Evolutionary conservation across 2,329 filamentous ascomycete species (phyloP).

Genomic region (Trichoderma arundinaceum): DNA sequence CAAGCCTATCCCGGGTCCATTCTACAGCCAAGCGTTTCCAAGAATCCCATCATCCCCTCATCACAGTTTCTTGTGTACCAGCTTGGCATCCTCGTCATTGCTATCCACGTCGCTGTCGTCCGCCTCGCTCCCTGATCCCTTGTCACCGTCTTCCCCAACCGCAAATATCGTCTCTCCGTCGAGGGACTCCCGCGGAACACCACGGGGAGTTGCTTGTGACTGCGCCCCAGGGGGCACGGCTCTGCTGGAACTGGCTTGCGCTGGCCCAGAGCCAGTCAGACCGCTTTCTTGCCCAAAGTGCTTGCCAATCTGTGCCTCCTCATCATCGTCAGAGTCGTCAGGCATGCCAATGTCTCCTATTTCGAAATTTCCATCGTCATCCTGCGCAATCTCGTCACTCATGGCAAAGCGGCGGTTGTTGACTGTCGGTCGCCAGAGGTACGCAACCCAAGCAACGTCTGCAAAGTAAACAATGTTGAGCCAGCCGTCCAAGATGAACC

Average conservation of each 20-base stretch:
- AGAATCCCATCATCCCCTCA: neutral
- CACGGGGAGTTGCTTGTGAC: slow-evolving; percentile 36
- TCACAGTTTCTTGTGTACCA: slow-evolving; percentile 55
- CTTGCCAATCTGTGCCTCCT: slow-evolving; percentile 59
- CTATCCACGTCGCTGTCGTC: slow-evolving; percentile 51
- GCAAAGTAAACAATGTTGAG: slow-evolving; percentile 94
- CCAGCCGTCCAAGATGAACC: slow-evolving; percentile 98
- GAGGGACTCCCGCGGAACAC: slow-evolving; percentile 59
- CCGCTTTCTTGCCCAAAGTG: slow-evolving; percentile 38
- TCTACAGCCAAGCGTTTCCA: slow-evolving; percentile 26
- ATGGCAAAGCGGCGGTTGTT: slow-evolving; percentile 98
- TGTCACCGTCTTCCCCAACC: slow-evolving; percentile 83
- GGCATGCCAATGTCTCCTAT: slow-evolving; percentile 87
- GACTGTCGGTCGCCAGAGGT: slow-evolving; percentile 93
- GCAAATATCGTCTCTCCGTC: slow-evolving; percentile 97
- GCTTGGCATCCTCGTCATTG: slow-evolving; percentile 44
- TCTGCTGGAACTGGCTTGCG: slow-evolving; percentile 35
- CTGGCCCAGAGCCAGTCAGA: slow-evolving; percentile 36
- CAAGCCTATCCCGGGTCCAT: slow-evolving; percentile 8
- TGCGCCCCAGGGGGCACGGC: slow-evolving; percentile 32
- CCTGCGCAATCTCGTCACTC: slow-evolving; percentile 98
- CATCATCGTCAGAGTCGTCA: slow-evolving; percentile 61
- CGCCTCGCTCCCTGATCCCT: slow-evolving; percentile 71
- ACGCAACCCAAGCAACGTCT: slow-evolving; percentile 91
- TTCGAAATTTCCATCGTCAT: slow-evolving; percentile 94